Evolutionary conservation across 73 alveolate genomes (phyloP), one percentile per base, ranked within the genome.

Genomic region (Symbiodinium pilosum): DNA sequence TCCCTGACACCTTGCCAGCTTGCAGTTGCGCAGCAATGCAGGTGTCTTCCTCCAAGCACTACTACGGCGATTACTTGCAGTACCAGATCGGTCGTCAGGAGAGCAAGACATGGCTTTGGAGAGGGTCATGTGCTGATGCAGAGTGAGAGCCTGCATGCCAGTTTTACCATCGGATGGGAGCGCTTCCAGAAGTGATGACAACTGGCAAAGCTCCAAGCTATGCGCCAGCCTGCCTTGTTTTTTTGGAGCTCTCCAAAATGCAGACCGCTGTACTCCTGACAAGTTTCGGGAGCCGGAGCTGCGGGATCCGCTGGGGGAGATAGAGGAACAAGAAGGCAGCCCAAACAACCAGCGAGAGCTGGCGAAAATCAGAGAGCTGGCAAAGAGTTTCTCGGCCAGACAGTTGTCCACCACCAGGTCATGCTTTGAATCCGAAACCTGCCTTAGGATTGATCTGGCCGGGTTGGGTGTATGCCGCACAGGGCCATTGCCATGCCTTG

Each of bases 81-180:
- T 92, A 92, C 98, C 98, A 92, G 91, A 92, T 92, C 11, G 98
- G 98, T 20, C 98, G 98, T 81, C 98, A 92, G 98, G 98, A 41
- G 34, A 40, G 93, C 52, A 30, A 14, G 75, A 40, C 39, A 24
- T 39, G 32, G 81, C 43, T 44, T 59, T 40, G 77, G 81, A 81
- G 87, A 24, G 20, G 77, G 28, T 56, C 77, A 24, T 56, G 20
- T 56, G 77, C 77, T 30, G 3, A n/a, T n/a, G n/a, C n/a, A n/a
- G n/a, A n/a, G n/a, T n/a, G n/a, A n/a, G n/a, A 34, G 30, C 73
- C 21, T 26, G 20, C 14, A 38, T 91, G 97, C 83, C 98, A 92
- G 98, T 92, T 92, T 91, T 92, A 92, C 91, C 98, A 92, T 42
- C 88, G 91, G 40, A 92, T 92, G 98, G 98, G 98, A 42, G 91